phyloP scores from a whole-genome alignment of 768 basidiomycete genomes.

The Suillus cothurnatus region DNA sequence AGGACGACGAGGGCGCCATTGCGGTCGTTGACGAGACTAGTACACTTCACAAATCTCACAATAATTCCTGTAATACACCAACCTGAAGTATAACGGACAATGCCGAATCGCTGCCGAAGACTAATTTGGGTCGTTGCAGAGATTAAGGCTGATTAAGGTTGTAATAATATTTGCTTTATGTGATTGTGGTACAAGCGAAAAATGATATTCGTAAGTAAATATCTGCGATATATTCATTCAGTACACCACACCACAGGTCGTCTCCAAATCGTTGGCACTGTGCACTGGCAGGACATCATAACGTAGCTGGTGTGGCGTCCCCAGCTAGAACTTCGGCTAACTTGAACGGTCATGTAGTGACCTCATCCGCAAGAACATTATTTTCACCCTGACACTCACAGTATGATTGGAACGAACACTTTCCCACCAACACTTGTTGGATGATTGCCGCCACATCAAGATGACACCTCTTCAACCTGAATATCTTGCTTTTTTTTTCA shows the following conservation, averaged over 20 bases:
- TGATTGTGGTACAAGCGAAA: not conserved
- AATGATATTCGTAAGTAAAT: not conserved
- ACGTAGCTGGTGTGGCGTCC: too few species aligned
- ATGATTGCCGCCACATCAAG: not conserved
- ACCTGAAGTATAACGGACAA: conserved; percentile 1
- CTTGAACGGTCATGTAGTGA: too few species aligned
- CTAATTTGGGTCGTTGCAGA: not conserved
- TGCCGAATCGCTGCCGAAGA: conserved; percentile 1
- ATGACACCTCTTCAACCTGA: too few species aligned
- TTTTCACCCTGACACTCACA: too few species aligned
- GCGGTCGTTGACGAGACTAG: conserved; percentile 30
- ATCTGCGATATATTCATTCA: not conserved
- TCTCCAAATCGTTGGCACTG: too few species aligned
- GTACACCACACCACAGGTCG: too few species aligned
- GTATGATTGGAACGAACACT: too few species aligned
- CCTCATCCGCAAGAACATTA: too few species aligned
- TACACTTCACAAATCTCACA: conserved; percentile 6
- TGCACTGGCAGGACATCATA: too few species aligned
- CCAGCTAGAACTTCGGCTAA: too few species aligned
- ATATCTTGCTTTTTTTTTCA: conserved; percentile 1
- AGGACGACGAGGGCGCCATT: conserved; percentile 79
- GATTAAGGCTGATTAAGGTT: not conserved
- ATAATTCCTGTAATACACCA: not conserved
- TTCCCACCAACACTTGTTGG: not conserved
- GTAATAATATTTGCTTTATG: not conserved